Evolutionary conservation across 306 rosid genomes (phyloP).

Genomic region (apple (Malus domestica)): DNA sequence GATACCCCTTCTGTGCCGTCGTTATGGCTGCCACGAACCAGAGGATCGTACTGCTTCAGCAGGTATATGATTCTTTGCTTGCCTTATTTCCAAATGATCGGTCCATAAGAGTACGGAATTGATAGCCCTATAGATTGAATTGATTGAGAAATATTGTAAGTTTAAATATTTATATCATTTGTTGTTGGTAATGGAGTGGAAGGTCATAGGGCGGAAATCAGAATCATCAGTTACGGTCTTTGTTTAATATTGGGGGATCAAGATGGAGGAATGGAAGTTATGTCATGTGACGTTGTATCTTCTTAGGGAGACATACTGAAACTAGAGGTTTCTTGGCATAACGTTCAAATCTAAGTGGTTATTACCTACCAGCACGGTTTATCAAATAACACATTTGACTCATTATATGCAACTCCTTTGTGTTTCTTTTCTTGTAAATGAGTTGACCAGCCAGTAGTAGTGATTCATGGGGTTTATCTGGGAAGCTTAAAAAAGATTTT

Average conservation of each 20-base stretch:
- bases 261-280: neutral
- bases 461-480: neutral
- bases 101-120: neutral
- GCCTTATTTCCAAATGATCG: neutral
- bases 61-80: slow-evolving; percentile 33
- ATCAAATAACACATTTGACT: too few relatives aligned
- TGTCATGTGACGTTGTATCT: neutral
- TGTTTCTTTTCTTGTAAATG: neutral
- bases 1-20: slow-evolving; percentile 88
- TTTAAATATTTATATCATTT: neutral
- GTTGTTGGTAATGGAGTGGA: neutral
- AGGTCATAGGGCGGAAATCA: neutral
- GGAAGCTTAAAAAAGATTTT: neutral
- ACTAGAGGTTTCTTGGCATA: neutral
- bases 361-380: neutral
- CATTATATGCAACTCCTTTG: neutral
- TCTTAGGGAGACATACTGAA: neutral
- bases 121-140: neutral
- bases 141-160: neutral
- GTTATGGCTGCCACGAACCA: slow-evolving; percentile 93
- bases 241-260: neutral
- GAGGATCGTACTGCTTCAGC: slow-evolving; percentile 90
- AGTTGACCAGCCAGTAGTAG: neutral
- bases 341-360: neutral
- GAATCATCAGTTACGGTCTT: neutral